Evolutionary conservation across 805 yeast species (phyloP).

Genomic region (Candida nitratophila): DNA sequence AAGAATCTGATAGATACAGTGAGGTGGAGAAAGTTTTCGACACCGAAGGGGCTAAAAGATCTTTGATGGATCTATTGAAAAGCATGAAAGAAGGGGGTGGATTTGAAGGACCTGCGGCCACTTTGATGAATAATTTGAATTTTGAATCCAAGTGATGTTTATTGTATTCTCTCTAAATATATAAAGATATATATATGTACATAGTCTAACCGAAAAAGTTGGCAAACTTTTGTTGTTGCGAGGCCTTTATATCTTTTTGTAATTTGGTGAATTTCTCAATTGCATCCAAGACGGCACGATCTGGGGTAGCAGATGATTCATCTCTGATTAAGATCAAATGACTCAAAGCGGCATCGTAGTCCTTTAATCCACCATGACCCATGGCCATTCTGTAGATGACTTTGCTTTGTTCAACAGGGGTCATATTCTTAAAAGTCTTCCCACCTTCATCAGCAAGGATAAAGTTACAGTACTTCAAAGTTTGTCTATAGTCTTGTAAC

Average conservation of each 20-base stretch:
- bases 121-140: background rate
- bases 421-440: slow-evolving; percentile 4
- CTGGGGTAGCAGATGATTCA: slow-evolving; percentile 34
- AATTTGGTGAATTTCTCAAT: slow-evolving; percentile 32
- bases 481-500: slow-evolving; percentile 37
- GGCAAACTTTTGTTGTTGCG: slow-evolving; percentile 49
- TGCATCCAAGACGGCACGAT: slow-evolving; percentile 40
- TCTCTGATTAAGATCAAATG: slow-evolving; percentile 4
- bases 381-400: slow-evolving; percentile 26
- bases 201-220: slow-evolving; percentile 43
- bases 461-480: slow-evolving; percentile 49
- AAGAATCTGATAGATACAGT: background rate
- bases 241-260: slow-evolving; percentile 36
- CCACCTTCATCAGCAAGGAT: slow-evolving; percentile 27
- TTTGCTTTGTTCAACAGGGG: slow-evolving; percentile 19
- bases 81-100: background rate
- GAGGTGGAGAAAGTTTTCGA: background rate
- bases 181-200: background rate
- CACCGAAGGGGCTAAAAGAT: background rate
- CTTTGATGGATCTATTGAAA: background rate
- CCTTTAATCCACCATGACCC: slow-evolving; percentile 31
- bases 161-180: too few species aligned
- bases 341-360: slow-evolving; percentile 40
- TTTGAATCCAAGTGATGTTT: too few species aligned
- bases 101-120: background rate